These are phyloP conservation scores for Aquilaria yunnanensis DNA, from an alignment of 345 rosid species.

Conservation along the genomic window DNA sequence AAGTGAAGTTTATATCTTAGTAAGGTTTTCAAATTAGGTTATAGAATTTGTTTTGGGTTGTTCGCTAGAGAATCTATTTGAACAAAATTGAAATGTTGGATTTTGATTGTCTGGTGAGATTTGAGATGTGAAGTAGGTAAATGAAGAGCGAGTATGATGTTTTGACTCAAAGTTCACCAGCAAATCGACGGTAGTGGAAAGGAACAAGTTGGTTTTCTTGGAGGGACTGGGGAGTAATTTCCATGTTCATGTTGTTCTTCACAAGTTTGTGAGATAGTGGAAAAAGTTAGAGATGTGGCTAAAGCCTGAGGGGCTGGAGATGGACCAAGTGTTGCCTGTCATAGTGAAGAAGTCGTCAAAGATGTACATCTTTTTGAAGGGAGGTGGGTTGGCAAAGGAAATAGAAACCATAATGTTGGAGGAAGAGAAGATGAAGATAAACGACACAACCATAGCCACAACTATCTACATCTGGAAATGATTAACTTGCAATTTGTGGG, in stretches of 20 bases:
- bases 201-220: neutral
- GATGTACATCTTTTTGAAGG: slow-evolving; percentile 71
- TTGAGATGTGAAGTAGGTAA: too few relatives aligned
- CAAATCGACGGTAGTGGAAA: too few relatives aligned
- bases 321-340: slow-evolving; percentile 78
- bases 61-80: too few relatives aligned
- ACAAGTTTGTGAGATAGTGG: slow-evolving; percentile 67
- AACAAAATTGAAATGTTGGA: too few relatives aligned
- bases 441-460: slow-evolving; percentile 13
- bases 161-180: too few relatives aligned
- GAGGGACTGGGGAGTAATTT: slow-evolving; percentile 63
- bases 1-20: too few relatives aligned
- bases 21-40: too few relatives aligned
- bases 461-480: neutral
- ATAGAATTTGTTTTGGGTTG: too few relatives aligned
- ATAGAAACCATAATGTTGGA: slow-evolving; percentile 8
- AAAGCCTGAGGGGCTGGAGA: slow-evolving; percentile 61
- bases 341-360: slow-evolving; percentile 92
- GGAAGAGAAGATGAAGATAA: slow-evolving; percentile 14
- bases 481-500: neutral
- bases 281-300: slow-evolving; percentile 74
- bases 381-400: slow-evolving; percentile 19
- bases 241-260: slow-evolving; percentile 58
- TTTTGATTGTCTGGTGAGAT: too few relatives aligned
- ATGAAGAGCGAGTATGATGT: too few relatives aligned